Evolutionary conservation across 768 basidiomycete genomes (phyloP).

Genomic region (Coprinopsis marcescibilis): DNA sequence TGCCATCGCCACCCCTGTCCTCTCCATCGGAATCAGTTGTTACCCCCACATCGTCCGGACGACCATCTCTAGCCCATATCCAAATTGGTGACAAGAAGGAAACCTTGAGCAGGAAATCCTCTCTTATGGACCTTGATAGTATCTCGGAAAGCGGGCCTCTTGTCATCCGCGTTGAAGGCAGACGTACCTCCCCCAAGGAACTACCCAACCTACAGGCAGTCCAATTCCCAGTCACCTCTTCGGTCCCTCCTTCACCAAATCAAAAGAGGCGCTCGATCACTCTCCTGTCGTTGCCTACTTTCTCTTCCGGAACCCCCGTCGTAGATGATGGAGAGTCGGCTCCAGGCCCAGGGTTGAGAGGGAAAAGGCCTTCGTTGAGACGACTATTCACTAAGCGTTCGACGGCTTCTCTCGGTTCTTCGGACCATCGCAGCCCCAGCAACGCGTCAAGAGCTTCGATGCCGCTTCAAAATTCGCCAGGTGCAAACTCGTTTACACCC

Average conservation of each 20-base stretch:
- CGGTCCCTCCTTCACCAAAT: slow-evolving; percentile 21
- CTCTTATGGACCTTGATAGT: slow-evolving; percentile 19
- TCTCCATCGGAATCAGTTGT: slow-evolving; percentile 58
- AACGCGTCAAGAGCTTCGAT: neutral
- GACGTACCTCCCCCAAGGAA: slow-evolving; percentile 16
- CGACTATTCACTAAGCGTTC: slow-evolving; percentile 65
- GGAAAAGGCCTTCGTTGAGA: slow-evolving; percentile 65
- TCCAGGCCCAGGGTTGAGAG: slow-evolving; percentile 28
- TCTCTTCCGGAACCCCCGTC: slow-evolving; percentile 19
- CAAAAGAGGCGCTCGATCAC: slow-evolving; percentile 35
- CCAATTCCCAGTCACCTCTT: slow-evolving; percentile 40
- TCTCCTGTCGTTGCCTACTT: slow-evolving; percentile 32
- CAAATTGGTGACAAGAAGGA: slow-evolving; percentile 19
- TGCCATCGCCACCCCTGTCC: slow-evolving; percentile 40
- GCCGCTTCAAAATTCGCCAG: slow-evolving; percentile 14
- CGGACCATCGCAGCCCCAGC: neutral
- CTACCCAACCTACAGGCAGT: slow-evolving; percentile 26
- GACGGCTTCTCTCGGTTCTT: slow-evolving; percentile 18
- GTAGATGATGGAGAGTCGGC: slow-evolving; percentile 10
- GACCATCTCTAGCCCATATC: slow-evolving; percentile 35
- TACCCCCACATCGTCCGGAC: slow-evolving; percentile 49
- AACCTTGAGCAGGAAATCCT: slow-evolving; percentile 11
- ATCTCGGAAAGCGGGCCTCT: slow-evolving; percentile 20
- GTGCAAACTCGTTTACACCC: slow-evolving; percentile 11
- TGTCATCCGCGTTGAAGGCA: neutral